Evolutionary conservation across 2,329 filamentous ascomycete species (phyloP).

Genomic region (Diplodia corticola): DNA sequence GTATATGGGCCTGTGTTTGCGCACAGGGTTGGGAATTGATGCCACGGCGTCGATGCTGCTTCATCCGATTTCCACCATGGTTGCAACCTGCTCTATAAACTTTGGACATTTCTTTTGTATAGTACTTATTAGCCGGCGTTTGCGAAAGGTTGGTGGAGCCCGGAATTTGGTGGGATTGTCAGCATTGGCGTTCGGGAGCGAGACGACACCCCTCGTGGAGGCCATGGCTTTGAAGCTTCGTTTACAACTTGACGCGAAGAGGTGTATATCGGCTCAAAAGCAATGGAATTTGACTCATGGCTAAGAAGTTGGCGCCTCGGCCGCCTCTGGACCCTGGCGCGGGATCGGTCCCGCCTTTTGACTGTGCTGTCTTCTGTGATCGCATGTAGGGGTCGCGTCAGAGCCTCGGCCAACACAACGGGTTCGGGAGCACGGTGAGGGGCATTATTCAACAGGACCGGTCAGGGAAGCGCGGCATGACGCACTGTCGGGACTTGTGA

Average conservation of each 20-base stretch:
- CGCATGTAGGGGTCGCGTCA: not conserved
- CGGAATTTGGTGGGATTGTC: conserved; percentile 4
- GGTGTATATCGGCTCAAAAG: not conserved
- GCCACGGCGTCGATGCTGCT: not conserved
- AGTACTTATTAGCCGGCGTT: not conserved
- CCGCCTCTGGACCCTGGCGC: conserved; percentile 6
- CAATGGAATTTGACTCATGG: not conserved
- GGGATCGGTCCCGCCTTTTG: conserved; percentile 1
- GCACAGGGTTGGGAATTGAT: not conserved
- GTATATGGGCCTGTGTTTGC: not conserved
- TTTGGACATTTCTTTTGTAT: not conserved
- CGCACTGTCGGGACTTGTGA: conserved; percentile 14
- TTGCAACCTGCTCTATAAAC: not conserved
- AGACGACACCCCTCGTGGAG: not conserved
- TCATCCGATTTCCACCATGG: not conserved
- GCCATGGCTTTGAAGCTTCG: conserved; percentile 5
- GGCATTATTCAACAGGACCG: not conserved
- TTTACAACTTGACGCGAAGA: not conserved
- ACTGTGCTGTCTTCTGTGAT: not conserved
- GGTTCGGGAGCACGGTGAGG: not conserved
- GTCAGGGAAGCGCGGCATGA: conserved; percentile 9
- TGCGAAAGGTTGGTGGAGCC: not conserved
- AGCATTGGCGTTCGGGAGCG: conserved; percentile 18
- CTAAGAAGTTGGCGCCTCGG: conserved; percentile 1
- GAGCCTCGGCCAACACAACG: not conserved